phyloP scores from a whole-genome alignment of 371 early-diverging fungal genomes.

The Mortierella sp. region DNA sequence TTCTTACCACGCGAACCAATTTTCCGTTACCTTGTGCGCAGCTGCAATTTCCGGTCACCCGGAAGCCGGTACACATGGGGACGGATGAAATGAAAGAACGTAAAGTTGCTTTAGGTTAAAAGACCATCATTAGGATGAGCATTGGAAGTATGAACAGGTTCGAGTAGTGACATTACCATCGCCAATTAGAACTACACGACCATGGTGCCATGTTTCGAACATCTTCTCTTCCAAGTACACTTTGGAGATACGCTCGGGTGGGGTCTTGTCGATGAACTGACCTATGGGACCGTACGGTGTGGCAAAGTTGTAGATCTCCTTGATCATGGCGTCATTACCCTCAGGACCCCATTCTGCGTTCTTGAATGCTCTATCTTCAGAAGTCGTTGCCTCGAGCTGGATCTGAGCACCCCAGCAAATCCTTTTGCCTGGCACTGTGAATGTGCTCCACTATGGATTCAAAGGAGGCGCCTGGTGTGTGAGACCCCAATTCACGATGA shows the following conservation, averaged over 20 bases:
- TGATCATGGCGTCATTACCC: constrained; percentile 27
- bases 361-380: constrained; percentile 25
- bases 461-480: too few species aligned
- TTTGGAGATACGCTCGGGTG: constrained; percentile 17
- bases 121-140: neutral
- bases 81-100: neutral
- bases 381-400: constrained; percentile 10
- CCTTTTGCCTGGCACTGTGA: constrained; percentile 30
- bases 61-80: neutral
- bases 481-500: neutral
- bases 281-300: constrained; percentile 29
- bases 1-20: neutral
- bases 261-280: constrained; percentile 35
- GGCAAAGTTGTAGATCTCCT: constrained; percentile 24
- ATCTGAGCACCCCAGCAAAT: constrained; percentile 37
- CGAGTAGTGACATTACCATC: constrained; percentile 21
- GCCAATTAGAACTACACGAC: constrained; percentile 28
- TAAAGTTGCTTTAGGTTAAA: too few species aligned
- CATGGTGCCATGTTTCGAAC: constrained; percentile 36
- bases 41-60: constrained; percentile 2
- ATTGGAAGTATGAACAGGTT: neutral
- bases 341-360: constrained; percentile 43
- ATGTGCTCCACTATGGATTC: constrained; percentile 41
- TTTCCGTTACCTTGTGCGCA: constrained; percentile 22
- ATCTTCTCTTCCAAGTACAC: constrained; percentile 46